phyloP scores from a whole-genome alignment of 257 asterid genomes.

The Solanum peruvianum region DNA sequence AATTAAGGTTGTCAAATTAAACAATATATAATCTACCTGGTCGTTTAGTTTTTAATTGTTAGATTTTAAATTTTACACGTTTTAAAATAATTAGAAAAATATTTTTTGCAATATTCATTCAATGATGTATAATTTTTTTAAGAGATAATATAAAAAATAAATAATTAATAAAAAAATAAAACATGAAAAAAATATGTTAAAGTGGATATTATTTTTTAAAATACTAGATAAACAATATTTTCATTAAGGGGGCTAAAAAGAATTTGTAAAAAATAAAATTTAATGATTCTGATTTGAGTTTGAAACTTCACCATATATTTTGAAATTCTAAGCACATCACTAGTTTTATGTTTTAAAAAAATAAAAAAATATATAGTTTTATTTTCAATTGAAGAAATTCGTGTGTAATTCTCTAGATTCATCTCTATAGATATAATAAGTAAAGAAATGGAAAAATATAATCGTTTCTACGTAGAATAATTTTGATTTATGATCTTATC shows the following conservation, averaged over 20 bases:
- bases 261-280: no score
- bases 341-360: not conserved
- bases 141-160: no score
- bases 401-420: rapidly evolving
- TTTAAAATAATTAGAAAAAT: no score
- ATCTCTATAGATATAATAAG: rapidly evolving
- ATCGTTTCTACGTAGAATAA: not conserved
- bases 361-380: no score
- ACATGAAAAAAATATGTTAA: not conserved
- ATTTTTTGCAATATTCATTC: rapidly evolving
- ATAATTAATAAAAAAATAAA: no score
- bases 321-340: not conserved
- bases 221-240: no score
- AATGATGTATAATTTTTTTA: no score
- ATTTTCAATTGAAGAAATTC: no score
- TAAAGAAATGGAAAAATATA: not conserved
- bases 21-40: not conserved
- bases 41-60: no score
- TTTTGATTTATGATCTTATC: not conserved
- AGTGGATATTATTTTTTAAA: no score
- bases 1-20: not conserved
- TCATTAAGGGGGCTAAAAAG: not conserved
- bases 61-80: no score
- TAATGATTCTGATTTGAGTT: no score
- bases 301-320: rapidly evolving